These are phyloP conservation scores for Irpex sp. DNA, from an alignment of 1,284 basidiomycete genomes.

Conservation along the genomic window DNA sequence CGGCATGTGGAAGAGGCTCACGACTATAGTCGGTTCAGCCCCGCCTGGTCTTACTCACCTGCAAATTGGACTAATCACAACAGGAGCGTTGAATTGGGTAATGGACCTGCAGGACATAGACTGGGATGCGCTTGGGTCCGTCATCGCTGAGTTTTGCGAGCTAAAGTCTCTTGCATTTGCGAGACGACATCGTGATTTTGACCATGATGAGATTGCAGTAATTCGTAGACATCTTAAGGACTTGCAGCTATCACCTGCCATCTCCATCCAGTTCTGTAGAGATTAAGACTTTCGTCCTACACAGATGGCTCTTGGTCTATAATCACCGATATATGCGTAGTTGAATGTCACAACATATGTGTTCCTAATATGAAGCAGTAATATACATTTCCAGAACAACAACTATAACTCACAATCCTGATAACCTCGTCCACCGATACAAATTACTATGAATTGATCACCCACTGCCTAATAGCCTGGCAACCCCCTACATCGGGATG, in stretches of 20 bases:
- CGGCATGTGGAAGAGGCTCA: neutral
- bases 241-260: neutral
- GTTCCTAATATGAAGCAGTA: neutral
- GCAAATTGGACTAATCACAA: neutral
- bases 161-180: neutral
- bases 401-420: neutral
- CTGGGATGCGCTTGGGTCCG: neutral
- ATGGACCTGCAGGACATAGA: neutral
- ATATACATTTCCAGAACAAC: neutral
- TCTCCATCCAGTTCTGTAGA: neutral
- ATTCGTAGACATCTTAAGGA: neutral
- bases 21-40: neutral
- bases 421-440: neutral
- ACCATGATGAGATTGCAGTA: neutral
- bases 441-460: conserved; percentile 41
- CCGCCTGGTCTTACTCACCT: neutral
- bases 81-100: neutral
- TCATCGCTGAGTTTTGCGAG: neutral
- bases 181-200: neutral
- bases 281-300: neutral
- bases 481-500: conserved; percentile 72
- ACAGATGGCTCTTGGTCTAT: neutral
- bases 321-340: neutral
- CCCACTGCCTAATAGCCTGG: conserved; percentile 60
- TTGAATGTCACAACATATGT: neutral